Base-by-base conservation (phyloP, 805 yeast species). In the Naumovozyma baii region DNA sequence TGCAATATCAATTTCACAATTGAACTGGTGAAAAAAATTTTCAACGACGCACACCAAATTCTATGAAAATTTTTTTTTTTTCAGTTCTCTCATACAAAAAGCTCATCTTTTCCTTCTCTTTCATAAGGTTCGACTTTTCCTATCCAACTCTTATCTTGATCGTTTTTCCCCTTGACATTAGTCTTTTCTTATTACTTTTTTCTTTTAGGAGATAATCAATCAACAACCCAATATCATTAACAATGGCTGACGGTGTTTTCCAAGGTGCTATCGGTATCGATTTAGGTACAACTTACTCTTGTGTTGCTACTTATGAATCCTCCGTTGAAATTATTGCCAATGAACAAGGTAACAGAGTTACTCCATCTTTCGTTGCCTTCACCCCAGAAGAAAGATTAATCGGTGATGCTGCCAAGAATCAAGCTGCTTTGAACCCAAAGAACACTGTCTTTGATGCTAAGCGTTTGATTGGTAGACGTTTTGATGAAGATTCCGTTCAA, bases 191-290 rank as follows among this genome's bases (percentile, higher is more conserved):
- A 22, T 22, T 22, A 10, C 26, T 22, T 22, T 22, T 22, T n/a
- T n/a, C n/a, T n/a, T n/a, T n/a, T n/a, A n/a, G n/a, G n/a, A n/a
- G n/a, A n/a, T n/a, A n/a, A n/a, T n/a, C n/a, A n/a, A n/a, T n/a
- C 31, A 29, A 29, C 7, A 29, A 29, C 5, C 31, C 31, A 9
- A 29, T 29, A 29, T 29, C 31, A 29, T 29, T 29, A 31, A 45
- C 28, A 70, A 81, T 81, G 88, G 84, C 88, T 81, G 96, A 87
- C 78, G 95, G 95, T 82, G 92, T 87, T 75, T 87, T 83, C 82
- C 92, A 88, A 80, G 96, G 96, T 83, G 92, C 92, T 72, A 83
- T 86, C 68, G 98, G 98, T 82, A 90, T 90, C 80, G 97, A 88
- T 77, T 76, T 84, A 71, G 94, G 94, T 78, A 84, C 94, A 60